phyloP scores from a whole-genome alignment of 179 eudicot genomes.

The Corrigiola litoralis region DNA sequence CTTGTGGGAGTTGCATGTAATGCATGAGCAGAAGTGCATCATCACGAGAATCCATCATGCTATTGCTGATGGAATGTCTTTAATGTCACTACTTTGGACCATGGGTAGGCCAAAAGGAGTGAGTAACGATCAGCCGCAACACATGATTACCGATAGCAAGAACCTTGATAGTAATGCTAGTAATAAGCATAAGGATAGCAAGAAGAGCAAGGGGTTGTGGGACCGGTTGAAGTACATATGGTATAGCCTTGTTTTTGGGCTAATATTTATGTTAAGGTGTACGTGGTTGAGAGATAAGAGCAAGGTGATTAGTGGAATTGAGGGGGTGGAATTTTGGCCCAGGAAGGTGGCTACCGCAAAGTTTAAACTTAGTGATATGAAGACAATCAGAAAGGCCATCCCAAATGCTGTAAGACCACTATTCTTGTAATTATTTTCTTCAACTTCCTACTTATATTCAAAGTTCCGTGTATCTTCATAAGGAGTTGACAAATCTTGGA shows the following conservation, averaged over 20 bases:
- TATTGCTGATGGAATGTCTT: slow-evolving; percentile 25
- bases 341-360: slow-evolving; percentile 56
- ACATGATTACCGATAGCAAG: not conserved
- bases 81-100: slow-evolving; percentile 28
- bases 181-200: not conserved
- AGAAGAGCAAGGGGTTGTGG: slow-evolving; percentile 10
- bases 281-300: slow-evolving; percentile 45
- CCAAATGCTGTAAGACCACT: slow-evolving; percentile 37
- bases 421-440: not conserved
- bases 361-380: slow-evolving; percentile 59
- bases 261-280: slow-evolving; percentile 29
- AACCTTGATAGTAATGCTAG: not conserved
- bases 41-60: slow-evolving; percentile 30
- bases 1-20: slow-evolving; percentile 34
- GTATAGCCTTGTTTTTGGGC: slow-evolving; percentile 29
- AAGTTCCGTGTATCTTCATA: too few relatives aligned
- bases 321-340: slow-evolving; percentile 68
- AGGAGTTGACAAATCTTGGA: too few relatives aligned
- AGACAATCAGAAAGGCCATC: slow-evolving; percentile 45
- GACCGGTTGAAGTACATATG: slow-evolving; percentile 25
- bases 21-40: slow-evolving; percentile 17
- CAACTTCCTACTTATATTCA: not conserved
- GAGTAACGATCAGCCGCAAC: not conserved
- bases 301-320: slow-evolving; percentile 50
- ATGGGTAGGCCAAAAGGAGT: slow-evolving; percentile 2